A percentile compares a stretch with the other conserved stretches of the same genome.
Conservation (phyloP, 805 yeast genomes). For the Candida broadrunensis region DNA sequence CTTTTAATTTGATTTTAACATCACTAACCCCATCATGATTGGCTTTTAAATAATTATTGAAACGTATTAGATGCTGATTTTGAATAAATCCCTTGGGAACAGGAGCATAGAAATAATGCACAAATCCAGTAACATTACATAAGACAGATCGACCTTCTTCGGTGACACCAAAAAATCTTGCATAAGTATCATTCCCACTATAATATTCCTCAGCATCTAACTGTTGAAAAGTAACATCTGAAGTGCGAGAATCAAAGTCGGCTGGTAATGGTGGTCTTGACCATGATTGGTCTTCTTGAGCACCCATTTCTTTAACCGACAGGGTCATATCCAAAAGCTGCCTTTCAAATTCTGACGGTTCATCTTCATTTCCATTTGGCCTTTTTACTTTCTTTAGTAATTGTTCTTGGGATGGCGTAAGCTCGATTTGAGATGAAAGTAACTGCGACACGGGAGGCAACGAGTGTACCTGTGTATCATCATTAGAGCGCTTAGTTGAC, state of each 20-base stretch:
- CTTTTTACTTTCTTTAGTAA: slow-evolving; percentile 31
- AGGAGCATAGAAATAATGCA: slow-evolving; percentile 89
- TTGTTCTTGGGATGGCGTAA: slow-evolving; percentile 28
- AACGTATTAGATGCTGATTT: slow-evolving; percentile 47
- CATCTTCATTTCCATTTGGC: slow-evolving; percentile 32
- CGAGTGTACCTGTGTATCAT: slow-evolving; percentile 24
- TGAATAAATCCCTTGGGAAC: slow-evolving; percentile 75
- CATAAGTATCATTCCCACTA: slow-evolving; percentile 55
- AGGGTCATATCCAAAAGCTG: slow-evolving; percentile 37
- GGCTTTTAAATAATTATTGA: slow-evolving; percentile 44
- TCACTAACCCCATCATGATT: slow-evolving; percentile 58
- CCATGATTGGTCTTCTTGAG: slow-evolving; percentile 39
- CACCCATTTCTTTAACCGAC: slow-evolving; percentile 18
- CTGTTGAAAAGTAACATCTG: slow-evolving; percentile 79
- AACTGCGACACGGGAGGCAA: slow-evolving; percentile 28
- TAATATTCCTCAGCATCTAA: slow-evolving; percentile 88
- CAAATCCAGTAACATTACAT: slow-evolving; percentile 85
- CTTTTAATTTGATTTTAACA: slow-evolving; percentile 67
- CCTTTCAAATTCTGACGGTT: slow-evolving; percentile 40
- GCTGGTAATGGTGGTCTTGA: slow-evolving; percentile 57
- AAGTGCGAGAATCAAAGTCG: slow-evolving; percentile 44
- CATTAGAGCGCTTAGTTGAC: background rate
- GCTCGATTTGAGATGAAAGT: slow-evolving; percentile 18
- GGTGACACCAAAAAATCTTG: slow-evolving; percentile 92
- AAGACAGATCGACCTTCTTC: slow-evolving; percentile 82